Evolutionary conservation across 306 rosid genomes (phyloP).

Genomic region (Cucurbita argyrosperma): DNA sequence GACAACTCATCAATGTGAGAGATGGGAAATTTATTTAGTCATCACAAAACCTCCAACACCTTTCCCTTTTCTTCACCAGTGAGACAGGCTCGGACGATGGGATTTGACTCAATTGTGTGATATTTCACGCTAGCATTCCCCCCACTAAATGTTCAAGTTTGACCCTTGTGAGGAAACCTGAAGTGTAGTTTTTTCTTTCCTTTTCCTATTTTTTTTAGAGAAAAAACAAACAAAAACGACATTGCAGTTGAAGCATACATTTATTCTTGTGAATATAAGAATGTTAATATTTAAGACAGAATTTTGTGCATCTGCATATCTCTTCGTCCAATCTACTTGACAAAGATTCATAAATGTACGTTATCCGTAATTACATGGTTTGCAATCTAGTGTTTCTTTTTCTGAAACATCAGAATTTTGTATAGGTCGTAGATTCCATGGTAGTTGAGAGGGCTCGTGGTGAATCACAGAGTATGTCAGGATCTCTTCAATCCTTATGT

Average conservation of each 20-base stretch:
- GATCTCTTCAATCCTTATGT: conserved; percentile 94
- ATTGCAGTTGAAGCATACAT: not conserved
- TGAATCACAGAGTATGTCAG: conserved; percentile 93
- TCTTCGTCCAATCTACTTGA: not conserved
- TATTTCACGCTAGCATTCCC: not conserved
- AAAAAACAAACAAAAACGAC: not conserved
- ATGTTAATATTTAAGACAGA: not conserved
- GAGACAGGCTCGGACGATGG: not conserved
- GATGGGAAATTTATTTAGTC: not conserved
- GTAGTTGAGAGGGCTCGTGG: conserved; percentile 99
- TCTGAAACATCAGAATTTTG: conserved; percentile 17
- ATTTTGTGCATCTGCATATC: not conserved
- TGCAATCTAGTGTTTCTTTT: not conserved
- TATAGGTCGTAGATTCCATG: conserved; percentile 99
- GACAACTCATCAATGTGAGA: not conserved
- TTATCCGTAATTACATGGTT: not conserved
- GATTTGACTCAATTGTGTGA: not conserved
- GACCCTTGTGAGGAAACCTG: not conserved
- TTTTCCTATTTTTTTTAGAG: not conserved
- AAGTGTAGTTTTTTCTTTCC: not conserved
- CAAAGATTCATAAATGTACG: not conserved
- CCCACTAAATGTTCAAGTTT: not conserved
- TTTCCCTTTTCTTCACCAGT: not conserved
- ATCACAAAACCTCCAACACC: not conserved
- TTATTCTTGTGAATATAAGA: not conserved